A percentile compares a stretch with the other conserved stretches of the same genome.
Conservation (phyloP, 2,329 filamentous ascomycete genomes). For the Lizonia empirigonia region DNA sequence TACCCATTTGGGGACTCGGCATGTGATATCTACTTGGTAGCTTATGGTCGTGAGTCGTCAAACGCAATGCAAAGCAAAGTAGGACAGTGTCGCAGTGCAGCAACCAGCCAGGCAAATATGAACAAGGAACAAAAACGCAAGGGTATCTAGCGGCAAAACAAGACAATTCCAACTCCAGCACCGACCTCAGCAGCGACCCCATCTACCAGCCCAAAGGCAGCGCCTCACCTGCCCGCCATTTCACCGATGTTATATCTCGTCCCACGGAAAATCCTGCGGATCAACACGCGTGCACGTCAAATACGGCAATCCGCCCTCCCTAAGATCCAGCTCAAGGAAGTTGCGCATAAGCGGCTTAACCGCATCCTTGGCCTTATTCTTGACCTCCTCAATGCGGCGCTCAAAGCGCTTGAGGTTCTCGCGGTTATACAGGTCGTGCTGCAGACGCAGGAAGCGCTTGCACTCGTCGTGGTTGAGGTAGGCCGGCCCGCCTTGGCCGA, state of each 20-base stretch:
- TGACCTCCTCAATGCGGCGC: slow-evolving; percentile 85
- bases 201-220: background rate
- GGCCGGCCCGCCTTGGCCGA: slow-evolving; percentile 67
- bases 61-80: too few species aligned
- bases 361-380: slow-evolving; percentile 78
- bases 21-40: too few species aligned
- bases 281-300: slow-evolving; percentile 69
- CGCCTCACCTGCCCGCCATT: background rate
- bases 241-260: slow-evolving; percentile 38
- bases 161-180: background rate
- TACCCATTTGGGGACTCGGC: too few species aligned
- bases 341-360: slow-evolving; percentile 87
- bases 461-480: slow-evolving; percentile 87
- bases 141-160: slow-evolving; percentile 4
- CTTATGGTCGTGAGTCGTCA: too few species aligned
- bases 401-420: slow-evolving; percentile 89
- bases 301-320: slow-evolving; percentile 61
- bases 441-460: slow-evolving; percentile 85
- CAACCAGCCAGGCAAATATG: background rate
- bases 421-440: slow-evolving; percentile 79
- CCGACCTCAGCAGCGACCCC: background rate
- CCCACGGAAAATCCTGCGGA: slow-evolving; percentile 68
- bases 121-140: too few species aligned
- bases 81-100: too few species aligned
- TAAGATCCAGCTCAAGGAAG: slow-evolving; percentile 78